Base-by-base conservation (phyloP, 148 eudicot species). In the Spergularia marina region DNA sequence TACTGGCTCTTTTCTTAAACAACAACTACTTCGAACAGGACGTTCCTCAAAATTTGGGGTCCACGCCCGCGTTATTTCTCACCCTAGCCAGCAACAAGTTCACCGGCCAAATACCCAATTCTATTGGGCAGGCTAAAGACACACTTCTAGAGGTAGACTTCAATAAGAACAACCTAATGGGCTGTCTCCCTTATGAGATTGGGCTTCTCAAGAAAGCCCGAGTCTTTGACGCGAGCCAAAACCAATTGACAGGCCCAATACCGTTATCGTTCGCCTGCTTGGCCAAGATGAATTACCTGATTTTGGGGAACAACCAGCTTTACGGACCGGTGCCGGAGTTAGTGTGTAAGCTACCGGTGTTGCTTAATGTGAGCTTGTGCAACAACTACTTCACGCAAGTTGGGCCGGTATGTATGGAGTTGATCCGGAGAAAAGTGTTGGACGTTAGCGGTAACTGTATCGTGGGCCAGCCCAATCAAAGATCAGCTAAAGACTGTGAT, bases 111-210 rank as follows among this genome's bases (percentile, higher is more conserved):
- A 83, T 87, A 20, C 90, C 88, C 0, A 76, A 53, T 13, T 80
- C 77, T 66, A 88, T 88, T 14, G 82, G 83, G 7, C 58, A 78
- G 2, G 74, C 87, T 7, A 11, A 64, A 0, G 12, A 59, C 3
- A 76, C 74, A 1, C 72, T 88, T 44, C 73, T 78, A 0, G 91
- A 88, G 67, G 79, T 82, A 12, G 67, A 84, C 10, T 74, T 88
- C 49, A 47, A 81, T 6, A 81, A 82, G 71, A 88, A 85, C 73
- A 2, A 10, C 23, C 72, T 88, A 6, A 65, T 85, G 1, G 89
- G 89, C 5, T 88, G 89, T 41, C 73, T 88, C 1, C 91, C 91
- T 0, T 81, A 75, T 18, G 86, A 88, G 71, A 78, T 88, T 7
- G 91, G 89, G 56, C 3, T 53, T 3, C 55, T 88, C 14, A 82